phyloP scores from a whole-genome alignment of 257 asterid species.

The Ophiorrhiza pumila region DNA sequence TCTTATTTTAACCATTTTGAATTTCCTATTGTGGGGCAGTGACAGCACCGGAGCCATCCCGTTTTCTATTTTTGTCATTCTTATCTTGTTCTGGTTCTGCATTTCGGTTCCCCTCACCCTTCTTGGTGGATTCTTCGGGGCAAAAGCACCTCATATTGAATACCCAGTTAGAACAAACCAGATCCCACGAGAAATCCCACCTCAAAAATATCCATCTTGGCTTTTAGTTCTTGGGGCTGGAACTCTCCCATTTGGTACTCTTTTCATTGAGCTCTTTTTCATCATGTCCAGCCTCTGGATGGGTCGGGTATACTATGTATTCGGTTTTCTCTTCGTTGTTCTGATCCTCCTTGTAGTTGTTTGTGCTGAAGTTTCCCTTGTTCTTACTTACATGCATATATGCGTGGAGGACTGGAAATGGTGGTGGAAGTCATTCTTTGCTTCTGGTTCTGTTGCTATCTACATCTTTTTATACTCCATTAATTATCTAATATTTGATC shows the following conservation, averaged over 20 bases:
- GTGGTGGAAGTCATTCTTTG: conserved; percentile 98
- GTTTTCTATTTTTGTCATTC: conserved; percentile 56
- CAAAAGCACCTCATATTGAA: conserved; percentile 71
- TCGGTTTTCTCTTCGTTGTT: conserved; percentile 72
- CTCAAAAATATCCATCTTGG: conserved; percentile 88
- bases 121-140: conserved; percentile 74
- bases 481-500: conserved; percentile 68
- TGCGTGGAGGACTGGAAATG: conserved; percentile 93
- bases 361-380: conserved; percentile 89
- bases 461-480: conserved; percentile 72
- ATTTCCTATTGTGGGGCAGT: conserved; percentile 87
- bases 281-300: conserved; percentile 91
- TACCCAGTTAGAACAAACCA: conserved; percentile 81
- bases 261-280: conserved; percentile 90
- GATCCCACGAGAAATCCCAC: conserved; percentile 83
- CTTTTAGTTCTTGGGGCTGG: conserved; percentile 86
- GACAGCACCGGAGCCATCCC: conserved; percentile 93
- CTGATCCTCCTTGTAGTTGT: conserved; percentile 65
- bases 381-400: conserved; percentile 85
- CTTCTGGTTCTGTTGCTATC: conserved; percentile 79
- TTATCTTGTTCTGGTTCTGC: conserved; percentile 79
- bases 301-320: conserved; percentile 86
- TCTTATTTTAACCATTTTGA: conserved; percentile 58
- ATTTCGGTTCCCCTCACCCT: conserved; percentile 85
- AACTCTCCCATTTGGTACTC: conserved; percentile 93